Base-by-base conservation (phyloP, 1,284 basidiomycete species). In the Sanghuangporus baumii region DNA sequence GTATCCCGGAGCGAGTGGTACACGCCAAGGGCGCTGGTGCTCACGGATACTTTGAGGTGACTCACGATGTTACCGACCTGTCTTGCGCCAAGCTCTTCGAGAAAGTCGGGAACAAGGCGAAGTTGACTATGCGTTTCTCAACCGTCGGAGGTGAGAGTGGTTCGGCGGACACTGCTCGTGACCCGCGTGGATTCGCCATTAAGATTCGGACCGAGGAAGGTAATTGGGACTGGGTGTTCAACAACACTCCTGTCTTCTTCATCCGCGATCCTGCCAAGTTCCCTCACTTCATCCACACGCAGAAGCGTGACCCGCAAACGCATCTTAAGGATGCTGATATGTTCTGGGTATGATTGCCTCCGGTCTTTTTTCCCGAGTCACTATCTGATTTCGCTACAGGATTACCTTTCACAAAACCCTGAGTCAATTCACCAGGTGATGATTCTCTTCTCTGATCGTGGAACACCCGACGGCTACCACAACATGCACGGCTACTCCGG, bases 211-310 rank as follows among this genome's bases (percentile, higher is more conserved):
- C 95, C 0, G 84, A 89, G 34, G 85, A 97, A 72, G 95, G 95
- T 40, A 95, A 91, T 80, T 87, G 88, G 78, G 94, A 96, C 74
- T 92, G 88, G 83, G 93, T 95, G 50, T 89, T 89, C 78, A 94
- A 95, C 81, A 94, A 95, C 79, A 95, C 91, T 1, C 92, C 92
- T 52, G 85, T 94, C 65, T 94, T 94, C 81, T 94, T 94, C 81
- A 84, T 94, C 69, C 85, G 88, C 63, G 90, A 92, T 70, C 88
- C 90, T 12, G 81, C 87, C 72, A 92, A 92, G 74, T 91, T 91
- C 81, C 86, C 89, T n/a, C 86, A 93, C 79, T 96, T 97, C 78
- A 96, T 96, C 70, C 94, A 96, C 80, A 94, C 93, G 40, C 93
- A 95, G 76, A 96, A 97, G 83, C 85, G 93, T 70, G 87, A 91